Evolutionary conservation across 2,329 filamentous ascomycete genomes (phyloP).

Genomic region (Talaromyces sp.): DNA sequence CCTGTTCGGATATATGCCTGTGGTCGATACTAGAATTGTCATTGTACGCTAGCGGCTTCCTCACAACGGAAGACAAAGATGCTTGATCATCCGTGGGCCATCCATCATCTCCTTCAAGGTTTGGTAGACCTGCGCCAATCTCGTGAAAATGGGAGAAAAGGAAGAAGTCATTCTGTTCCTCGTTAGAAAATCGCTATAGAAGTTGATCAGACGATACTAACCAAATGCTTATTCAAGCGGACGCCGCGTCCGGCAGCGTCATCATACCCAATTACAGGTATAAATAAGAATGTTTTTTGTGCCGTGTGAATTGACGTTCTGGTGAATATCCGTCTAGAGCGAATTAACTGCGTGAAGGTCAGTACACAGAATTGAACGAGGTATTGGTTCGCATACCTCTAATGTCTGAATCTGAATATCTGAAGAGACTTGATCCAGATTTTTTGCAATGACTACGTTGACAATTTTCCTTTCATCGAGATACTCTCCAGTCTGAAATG

Average conservation of each 20-base stretch:
- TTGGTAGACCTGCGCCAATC: constrained; percentile 66
- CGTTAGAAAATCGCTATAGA: constrained; percentile 16
- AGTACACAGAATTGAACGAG: constrained; percentile 13
- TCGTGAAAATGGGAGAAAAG: constrained; percentile 85
- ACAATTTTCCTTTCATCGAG: constrained; percentile 60
- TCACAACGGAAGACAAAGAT: constrained; percentile 38
- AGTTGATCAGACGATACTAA: constrained; percentile 21
- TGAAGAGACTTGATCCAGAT: constrained; percentile 70
- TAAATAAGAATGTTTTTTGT: constrained; percentile 74
- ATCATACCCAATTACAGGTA: constrained; percentile 62
- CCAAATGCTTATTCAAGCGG: constrained; percentile 42
- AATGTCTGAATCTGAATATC: constrained; percentile 78
- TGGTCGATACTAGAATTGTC: neutral
- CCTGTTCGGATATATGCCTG: constrained; percentile 4
- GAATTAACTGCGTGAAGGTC: constrained; percentile 63
- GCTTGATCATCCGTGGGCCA: constrained; percentile 34
- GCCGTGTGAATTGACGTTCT: constrained; percentile 69
- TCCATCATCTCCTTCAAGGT: constrained; percentile 62
- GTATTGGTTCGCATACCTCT: constrained; percentile 43
- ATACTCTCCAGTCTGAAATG: constrained; percentile 21
- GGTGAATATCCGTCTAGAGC: constrained; percentile 73
- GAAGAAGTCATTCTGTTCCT: constrained; percentile 67
- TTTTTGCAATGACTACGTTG: constrained; percentile 76
- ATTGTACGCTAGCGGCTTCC: constrained; percentile 21
- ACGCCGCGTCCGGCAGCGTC: constrained; percentile 27